Evolutionary conservation across 2,329 filamentous ascomycete genomes (phyloP), one percentile per base, ranked within the genome.

Genomic region (Alternaria panax): DNA sequence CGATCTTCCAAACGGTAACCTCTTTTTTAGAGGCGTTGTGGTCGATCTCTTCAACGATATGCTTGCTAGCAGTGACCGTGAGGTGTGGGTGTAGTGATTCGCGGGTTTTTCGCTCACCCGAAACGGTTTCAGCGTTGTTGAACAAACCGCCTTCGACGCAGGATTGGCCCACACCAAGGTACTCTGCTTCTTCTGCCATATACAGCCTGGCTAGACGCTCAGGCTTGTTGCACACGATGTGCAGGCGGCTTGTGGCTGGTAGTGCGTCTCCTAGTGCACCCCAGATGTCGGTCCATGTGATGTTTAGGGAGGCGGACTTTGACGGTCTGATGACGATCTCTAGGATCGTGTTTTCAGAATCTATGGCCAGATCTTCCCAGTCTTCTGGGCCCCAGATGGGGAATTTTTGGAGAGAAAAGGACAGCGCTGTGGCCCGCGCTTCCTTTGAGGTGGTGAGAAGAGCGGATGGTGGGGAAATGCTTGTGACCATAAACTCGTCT

Each of bases 201-300:
- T 60, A 64, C 7, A 65, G 54, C 56, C 64, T 54, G 5, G 57
- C 60, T 9, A 65, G 48, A 4, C 63, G 53, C 43, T 54, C 43
- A 2, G 63, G 57, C 47, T 54, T 11, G n/a, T 45, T 55, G 51
- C 60, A 64, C 2, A 52, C 47, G 9, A 65, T 62, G 11, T 61
- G 60, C 5, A 65, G 43, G 46, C 46, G 54, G 27, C 43, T 57
- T 24, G 48, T 52, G 4, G 32, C 55, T 14, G 45, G 55, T 7
- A 67, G 59, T 11, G 51, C 60, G n/a, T 62, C 60, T 36, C 56
- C 46, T 5, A 67, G 46, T 4, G 62, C 45, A 25, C 51, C 48
- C 40, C 51, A 57, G 18, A 67, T 45, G 27, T 67, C 63, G 41
- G 60, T 59, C 63, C 63, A 67, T 2, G 59, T 64, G 55, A 58